Base-by-base conservation (phyloP, 306 rosid genomes). In the Prunus mira region DNA sequence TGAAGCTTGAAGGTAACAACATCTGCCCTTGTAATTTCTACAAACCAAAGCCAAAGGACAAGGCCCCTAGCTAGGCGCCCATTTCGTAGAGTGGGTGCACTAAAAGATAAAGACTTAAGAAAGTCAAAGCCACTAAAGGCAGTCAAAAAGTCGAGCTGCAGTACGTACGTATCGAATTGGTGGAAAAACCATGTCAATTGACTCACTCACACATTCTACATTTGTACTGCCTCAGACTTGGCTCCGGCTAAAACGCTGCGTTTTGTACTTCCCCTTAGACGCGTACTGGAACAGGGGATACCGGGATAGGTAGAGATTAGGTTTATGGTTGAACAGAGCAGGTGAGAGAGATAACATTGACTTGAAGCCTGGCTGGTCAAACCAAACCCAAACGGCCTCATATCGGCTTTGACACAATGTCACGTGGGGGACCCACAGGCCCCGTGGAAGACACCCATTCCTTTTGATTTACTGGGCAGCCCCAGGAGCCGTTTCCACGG, bases 341-440 rank as follows among this genome's bases (percentile, higher is more conserved):
- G 45, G 45, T 63, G 4, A 25, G 43, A 24, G 17, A 25, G 27
- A 20, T 3, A 3, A 10, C 2, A 22, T 20, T 12, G 2, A 12
- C 65, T 5, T 12, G 12, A 62, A 28, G 43, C 67, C 5, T 14
- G 20, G 12, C 65, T 38, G 57, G 74, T 76, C 68, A 67, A 76
- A 64, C 63, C 79, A 7, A 75, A 12, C 17, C n/a, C 20, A 14
- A 14, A 62, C 43, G 66, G 56, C 73, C 10, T 8, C 12, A 11
- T 46, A 56, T 22, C 14, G 0, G 0, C 22, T 24, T 25, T 60
- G 65, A 60, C 3, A 25, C 34, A 60, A 5, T 17, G 38, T 5
- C 10, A 27, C 14, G 0, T n/a, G 22, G 27, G 5, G 80, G 80
- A 64, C 80, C 80, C 65, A 32, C 57, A 18, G 47, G 47, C 19